Conservation (phyloP, 2,329 filamentous ascomycete genomes). For the Cyphellophora attinorum region DNA sequence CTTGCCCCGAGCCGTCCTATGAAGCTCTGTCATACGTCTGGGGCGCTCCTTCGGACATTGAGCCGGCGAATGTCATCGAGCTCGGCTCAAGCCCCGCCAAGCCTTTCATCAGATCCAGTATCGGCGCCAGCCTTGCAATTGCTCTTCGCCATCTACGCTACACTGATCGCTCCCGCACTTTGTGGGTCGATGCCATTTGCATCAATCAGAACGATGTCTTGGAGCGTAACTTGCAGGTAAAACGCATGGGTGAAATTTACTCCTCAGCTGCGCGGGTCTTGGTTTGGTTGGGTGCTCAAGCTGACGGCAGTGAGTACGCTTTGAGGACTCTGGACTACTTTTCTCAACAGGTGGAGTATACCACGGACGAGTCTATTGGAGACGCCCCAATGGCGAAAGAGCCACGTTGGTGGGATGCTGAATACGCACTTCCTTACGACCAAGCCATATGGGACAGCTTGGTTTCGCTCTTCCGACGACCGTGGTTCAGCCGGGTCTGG, state of each 20-base stretch:
- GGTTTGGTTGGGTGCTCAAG: constrained; percentile 7
- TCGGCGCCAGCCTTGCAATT: too few relatives aligned
- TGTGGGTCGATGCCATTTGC: constrained; percentile 16
- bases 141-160: too few relatives aligned
- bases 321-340: constrained; percentile 2
- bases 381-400: too few relatives aligned
- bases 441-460: too few relatives aligned
- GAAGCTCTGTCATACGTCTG: constrained; percentile 14
- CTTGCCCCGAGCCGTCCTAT: too few relatives aligned
- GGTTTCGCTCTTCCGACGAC: constrained; percentile 2
- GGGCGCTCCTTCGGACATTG: too few relatives aligned
- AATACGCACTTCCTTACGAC: too few relatives aligned
- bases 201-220: constrained; percentile 13
- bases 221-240: constrained; percentile 10
- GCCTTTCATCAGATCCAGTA: too few relatives aligned
- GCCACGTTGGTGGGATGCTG: too few relatives aligned
- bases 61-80: constrained; percentile 14
- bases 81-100: constrained; percentile 30
- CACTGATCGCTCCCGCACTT: background rate
- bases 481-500: constrained; percentile 8
- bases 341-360: background rate
- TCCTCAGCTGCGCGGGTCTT: constrained; percentile 3
- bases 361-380: constrained; percentile 1
- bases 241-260: constrained; percentile 13
- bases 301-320: constrained; percentile 1